Evolutionary conservation across 2,329 filamentous ascomycete species (phyloP), one percentile per base, ranked within the genome.

Genomic region (Lachnellula arida): DNA sequence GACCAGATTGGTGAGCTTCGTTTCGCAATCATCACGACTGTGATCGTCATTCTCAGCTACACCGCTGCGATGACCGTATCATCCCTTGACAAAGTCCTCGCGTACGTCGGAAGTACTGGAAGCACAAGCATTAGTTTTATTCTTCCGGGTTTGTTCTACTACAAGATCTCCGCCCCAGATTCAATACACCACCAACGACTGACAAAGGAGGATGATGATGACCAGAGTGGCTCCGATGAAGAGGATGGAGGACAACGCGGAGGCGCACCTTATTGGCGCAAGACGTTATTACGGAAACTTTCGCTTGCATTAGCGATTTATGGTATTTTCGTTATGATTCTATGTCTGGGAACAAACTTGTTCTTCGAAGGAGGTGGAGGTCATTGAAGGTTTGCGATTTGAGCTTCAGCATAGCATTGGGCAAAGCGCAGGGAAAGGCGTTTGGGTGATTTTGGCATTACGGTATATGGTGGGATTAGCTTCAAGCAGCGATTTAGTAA

Each of bases 81-180:
- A 19, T 94, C 88, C 12, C 80, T 99, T 3, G 92, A 96, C 69
- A 87, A 89, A 47, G 92, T 99, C 0, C 80, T 99, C 0, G 93
- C 94, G 0, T 99, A 97, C 65, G 94, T 99, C 11, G 94, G 94
- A 39, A 91, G 88, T 65, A 99, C 94, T 0, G 94, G 94, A 52
- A 93, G 88, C 51, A 99, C 94, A 0, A 91, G 90, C 59, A 99
- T 99, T 66, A 96, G 90, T 59, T 99, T 99, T 71, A 97, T 99
- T 62, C 80, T 99, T 0, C 94, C 94, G 0, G 94, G 94, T 0
- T 75, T 99, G 4, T 99, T 99, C 72, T 99, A 97, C 73, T 99
- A 97, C 76, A 97, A 97, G 74, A 97, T 99, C 58, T 95, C 91
- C 12, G 85, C 90, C 23, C 94, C 94, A 0, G 88, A 96, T 54